These are phyloP conservation scores for Scedosporium aurantiacum DNA, from an alignment of 2,329 filamentous ascomycete genomes.

Conservation along the genomic window DNA sequence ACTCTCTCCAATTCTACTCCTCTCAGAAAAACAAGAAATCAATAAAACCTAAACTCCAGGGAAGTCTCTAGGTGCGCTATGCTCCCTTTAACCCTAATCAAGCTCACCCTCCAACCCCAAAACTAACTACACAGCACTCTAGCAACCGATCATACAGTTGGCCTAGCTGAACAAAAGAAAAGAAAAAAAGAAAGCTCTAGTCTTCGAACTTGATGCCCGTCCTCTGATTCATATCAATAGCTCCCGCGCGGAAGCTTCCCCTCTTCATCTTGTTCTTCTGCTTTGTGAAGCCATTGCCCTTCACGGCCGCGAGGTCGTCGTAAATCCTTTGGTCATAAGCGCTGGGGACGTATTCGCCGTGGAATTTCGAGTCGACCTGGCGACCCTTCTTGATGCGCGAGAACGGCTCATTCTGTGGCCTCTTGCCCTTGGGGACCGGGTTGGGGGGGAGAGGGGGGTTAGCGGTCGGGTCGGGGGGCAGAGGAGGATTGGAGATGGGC, in stretches of 20 bases:
- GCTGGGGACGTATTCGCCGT: conserved; percentile 76
- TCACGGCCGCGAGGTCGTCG: conserved; percentile 78
- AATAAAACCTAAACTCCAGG: not conserved
- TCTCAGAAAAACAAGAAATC: not conserved
- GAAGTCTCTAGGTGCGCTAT: not conserved
- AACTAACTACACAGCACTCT: not conserved
- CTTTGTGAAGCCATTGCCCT: conserved; percentile 96
- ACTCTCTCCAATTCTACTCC: not conserved
- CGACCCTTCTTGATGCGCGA: conserved; percentile 64
- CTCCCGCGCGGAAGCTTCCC: conserved; percentile 80
- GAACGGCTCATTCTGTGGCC: conserved; percentile 57
- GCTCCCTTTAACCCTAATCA: not conserved
- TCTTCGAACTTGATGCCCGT: conserved; percentile 95
- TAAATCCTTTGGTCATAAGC: conserved; percentile 84
- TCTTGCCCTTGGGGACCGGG: conserved; percentile 33
- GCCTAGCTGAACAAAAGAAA: too few relatives aligned
- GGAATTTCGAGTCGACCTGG: conserved; percentile 55
- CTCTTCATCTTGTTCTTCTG: conserved; percentile 99
- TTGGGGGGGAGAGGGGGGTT: conserved; percentile 43
- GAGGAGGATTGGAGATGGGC: conserved; percentile 22
- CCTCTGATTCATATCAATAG: conserved; percentile 70
- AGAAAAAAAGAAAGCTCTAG: conserved; percentile 26
- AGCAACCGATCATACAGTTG: not conserved
- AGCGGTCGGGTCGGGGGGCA: conserved; percentile 16
- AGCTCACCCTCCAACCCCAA: not conserved